Conservation (phyloP, 163 green algal species). For the Prototheca cutis region DNA sequence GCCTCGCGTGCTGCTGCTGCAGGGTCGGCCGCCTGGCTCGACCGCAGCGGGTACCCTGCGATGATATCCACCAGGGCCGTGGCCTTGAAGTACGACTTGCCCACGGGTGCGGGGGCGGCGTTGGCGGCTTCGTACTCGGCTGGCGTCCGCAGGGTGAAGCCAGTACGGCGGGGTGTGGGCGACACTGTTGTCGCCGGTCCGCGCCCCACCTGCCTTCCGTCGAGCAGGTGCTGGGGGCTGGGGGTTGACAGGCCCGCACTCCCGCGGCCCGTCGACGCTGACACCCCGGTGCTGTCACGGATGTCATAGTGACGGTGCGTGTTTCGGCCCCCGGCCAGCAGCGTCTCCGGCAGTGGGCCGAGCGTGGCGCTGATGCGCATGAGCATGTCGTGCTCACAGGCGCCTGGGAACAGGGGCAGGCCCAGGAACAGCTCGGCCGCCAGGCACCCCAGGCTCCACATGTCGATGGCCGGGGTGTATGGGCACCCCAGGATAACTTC, state of each 20-base stretch:
- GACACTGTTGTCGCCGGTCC: constrained; percentile 4
- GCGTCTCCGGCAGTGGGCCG: constrained; percentile 44
- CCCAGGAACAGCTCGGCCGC: constrained; percentile 96
- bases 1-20: constrained; percentile 45
- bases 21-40: constrained; percentile 33
- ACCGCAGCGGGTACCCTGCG: constrained; percentile 54
- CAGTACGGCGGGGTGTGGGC: no score
- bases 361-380: constrained; percentile 74
- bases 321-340: constrained; percentile 43
- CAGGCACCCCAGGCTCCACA: constrained; percentile 96
- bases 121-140: constrained; percentile 23
- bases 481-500: constrained; percentile 73
- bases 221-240: background rate
- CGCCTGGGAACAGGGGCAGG: constrained; percentile 88
- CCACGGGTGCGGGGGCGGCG: constrained; percentile 32
- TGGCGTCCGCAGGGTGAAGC: constrained; percentile 16
- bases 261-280: background rate
- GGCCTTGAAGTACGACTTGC: constrained; percentile 93
- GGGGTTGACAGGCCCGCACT: background rate
- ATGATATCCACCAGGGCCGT: constrained; percentile 79
- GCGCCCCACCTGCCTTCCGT: constrained; percentile 17
- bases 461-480: constrained; percentile 89
- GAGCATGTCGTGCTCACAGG: constrained; percentile 88
- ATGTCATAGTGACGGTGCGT: constrained; percentile 71
- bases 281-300: constrained; percentile 4